phyloP scores from a whole-genome alignment of 2,329 filamentous ascomycete genomes.

The Zymoseptoria crescenta region DNA sequence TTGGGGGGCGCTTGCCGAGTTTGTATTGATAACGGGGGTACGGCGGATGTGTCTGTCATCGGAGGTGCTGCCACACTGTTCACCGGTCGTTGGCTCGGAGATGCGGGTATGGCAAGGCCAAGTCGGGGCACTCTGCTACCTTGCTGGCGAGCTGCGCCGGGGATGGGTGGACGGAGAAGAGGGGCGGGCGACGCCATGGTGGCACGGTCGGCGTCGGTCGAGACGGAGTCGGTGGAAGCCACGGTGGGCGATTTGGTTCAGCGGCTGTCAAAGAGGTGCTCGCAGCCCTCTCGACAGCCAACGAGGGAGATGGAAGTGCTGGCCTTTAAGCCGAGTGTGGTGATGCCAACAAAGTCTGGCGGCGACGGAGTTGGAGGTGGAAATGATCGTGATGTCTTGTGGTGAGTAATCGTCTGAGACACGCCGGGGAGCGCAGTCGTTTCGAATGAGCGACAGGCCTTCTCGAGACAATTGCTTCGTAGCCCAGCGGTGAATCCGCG shows the following conservation, averaged over 20 bases:
- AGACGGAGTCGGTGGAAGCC: conserved; percentile 21
- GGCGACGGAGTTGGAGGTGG: background rate
- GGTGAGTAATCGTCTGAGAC: background rate
- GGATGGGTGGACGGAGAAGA: conserved; percentile 74
- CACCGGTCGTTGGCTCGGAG: conserved; percentile 72
- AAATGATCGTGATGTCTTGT: background rate
- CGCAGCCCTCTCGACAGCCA: conserved; percentile 26
- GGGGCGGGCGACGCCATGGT: conserved; percentile 71
- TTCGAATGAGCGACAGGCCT: background rate
- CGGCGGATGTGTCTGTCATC: conserved; percentile 28
- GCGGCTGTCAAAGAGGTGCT: conserved; percentile 24
- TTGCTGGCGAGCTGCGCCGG: conserved; percentile 50
- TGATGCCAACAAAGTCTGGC: background rate
- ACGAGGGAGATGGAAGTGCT: background rate
- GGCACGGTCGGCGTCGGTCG: conserved; percentile 20
- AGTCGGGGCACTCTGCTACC: conserved; percentile 55
- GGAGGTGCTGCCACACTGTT: conserved; percentile 32
- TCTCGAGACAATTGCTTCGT: background rate
- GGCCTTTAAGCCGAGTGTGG: background rate
- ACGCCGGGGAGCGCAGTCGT: background rate
- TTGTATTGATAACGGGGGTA: conserved; percentile 30
- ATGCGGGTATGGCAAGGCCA: conserved; percentile 83
- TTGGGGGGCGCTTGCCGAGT: conserved; percentile 63
- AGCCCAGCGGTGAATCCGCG: too few relatives aligned
- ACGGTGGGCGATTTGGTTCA: conserved; percentile 24